phyloP scores from a whole-genome alignment of 129 eudicot species.

The Flaveria linearis region DNA sequence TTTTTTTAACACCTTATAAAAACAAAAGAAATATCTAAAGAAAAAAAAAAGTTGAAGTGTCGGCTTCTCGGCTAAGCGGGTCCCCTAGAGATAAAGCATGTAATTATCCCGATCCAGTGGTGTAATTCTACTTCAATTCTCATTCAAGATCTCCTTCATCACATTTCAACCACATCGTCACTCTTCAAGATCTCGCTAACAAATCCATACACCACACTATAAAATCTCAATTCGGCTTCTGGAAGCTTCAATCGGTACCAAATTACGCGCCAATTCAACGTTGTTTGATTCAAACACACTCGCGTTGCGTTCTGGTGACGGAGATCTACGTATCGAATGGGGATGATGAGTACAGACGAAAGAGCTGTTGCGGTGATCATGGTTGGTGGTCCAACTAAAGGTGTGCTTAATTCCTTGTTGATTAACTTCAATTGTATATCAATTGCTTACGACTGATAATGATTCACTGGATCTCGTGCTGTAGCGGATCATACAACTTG shows the following conservation, averaged over 20 bases:
- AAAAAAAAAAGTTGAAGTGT: no score
- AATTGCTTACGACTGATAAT: neutral
- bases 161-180: conserved; percentile 8
- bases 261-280: conserved; percentile 27
- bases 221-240: conserved; percentile 5
- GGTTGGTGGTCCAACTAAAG: conserved; percentile 99
- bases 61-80: no score
- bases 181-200: conserved; percentile 1
- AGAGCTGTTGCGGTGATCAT: conserved; percentile 95
- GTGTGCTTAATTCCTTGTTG: conserved; percentile 29
- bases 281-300: neutral
- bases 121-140: neutral
- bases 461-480: conserved; percentile 9
- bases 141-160: neutral
- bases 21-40: no score
- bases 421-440: conserved; percentile 19
- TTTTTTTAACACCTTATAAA: no score
- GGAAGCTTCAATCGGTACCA: neutral
- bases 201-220: conserved; percentile 8
- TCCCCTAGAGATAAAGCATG: no score
- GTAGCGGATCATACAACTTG: conserved; percentile 10
- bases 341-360: conserved; percentile 68
- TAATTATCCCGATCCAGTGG: neutral
- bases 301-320: neutral
- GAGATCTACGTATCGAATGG: conserved; percentile 24